These are phyloP conservation scores for Jaltomata sinuosa DNA, from an alignment of 257 asterid species.

Conservation along the genomic window DNA sequence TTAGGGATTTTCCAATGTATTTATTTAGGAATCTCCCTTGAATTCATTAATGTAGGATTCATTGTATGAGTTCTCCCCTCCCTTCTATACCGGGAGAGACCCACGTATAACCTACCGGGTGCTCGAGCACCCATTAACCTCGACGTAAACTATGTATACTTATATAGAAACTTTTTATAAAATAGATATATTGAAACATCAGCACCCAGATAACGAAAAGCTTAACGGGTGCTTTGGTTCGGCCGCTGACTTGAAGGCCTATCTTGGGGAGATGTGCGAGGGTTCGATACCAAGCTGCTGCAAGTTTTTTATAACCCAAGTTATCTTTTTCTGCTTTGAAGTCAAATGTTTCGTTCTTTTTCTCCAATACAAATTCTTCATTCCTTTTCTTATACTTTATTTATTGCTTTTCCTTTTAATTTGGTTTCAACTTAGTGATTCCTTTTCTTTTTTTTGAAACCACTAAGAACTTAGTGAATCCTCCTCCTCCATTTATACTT, in stretches of 20 bases:
- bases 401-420: too few relatives aligned
- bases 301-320: too few relatives aligned
- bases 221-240: background rate
- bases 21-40: background rate
- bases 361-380: background rate
- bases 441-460: too few relatives aligned
- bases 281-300: background rate
- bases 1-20: background rate
- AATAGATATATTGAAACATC: background rate
- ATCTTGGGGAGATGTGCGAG: background rate
- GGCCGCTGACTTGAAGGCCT: background rate
- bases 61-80: too few relatives aligned
- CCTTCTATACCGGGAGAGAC: background rate
- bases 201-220: background rate
- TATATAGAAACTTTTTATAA: background rate
- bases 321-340: background rate
- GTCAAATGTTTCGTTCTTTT: background rate
- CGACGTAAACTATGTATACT: background rate
- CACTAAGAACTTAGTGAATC: too few relatives aligned
- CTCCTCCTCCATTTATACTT: background rate
- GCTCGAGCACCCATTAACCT: background rate
- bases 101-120: background rate
- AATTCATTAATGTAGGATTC: background rate
- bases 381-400: background rate
- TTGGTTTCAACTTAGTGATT: too few relatives aligned